A percentile compares a stretch with the other conserved stretches of the same genome.
phyloP scores from a whole-genome alignment of 345 rosid genomes.

The Eucalyptus pumila region DNA sequence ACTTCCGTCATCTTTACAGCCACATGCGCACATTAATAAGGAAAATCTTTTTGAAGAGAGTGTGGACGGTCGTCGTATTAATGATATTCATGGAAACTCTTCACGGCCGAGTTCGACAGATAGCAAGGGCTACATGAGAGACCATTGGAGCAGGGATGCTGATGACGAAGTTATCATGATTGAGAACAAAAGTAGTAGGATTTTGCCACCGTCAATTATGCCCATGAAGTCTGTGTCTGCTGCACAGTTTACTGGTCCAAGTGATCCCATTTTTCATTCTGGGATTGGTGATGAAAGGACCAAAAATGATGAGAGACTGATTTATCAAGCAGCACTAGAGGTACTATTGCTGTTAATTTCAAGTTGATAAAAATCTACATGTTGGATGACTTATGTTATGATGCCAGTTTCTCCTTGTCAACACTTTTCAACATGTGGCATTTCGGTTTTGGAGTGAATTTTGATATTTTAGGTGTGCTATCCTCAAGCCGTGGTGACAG shows the following conservation, averaged over 20 bases:
- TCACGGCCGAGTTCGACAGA: slow-evolving; percentile 22
- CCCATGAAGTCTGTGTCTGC: slow-evolving; percentile 28
- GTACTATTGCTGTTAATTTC: slow-evolving; percentile 15
- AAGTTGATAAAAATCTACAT: background rate
- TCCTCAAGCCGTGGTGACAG: background rate
- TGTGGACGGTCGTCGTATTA: slow-evolving; percentile 18
- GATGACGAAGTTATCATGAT: slow-evolving; percentile 29
- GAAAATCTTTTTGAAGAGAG: slow-evolving; percentile 1
- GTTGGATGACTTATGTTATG: background rate
- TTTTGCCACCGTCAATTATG: slow-evolving; percentile 47
- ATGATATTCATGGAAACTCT: slow-evolving; percentile 15
- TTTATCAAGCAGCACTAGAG: slow-evolving; percentile 91
- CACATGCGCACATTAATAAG: slow-evolving; percentile 10
- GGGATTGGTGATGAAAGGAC: slow-evolving; percentile 45
- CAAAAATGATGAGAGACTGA: slow-evolving; percentile 58
- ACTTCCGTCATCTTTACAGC: slow-evolving; percentile 29
- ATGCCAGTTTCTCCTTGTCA: background rate
- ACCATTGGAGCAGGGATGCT: slow-evolving; percentile 8
- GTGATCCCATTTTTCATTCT: slow-evolving; percentile 30
- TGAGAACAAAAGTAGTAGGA: slow-evolving; percentile 48
- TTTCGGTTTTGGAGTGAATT: background rate
- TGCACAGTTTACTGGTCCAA: slow-evolving; percentile 29
- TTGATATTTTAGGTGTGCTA: background rate
- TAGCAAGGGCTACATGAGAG: slow-evolving; percentile 27
- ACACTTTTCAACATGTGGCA: background rate